phyloP scores from a whole-genome alignment of 2,329 filamentous ascomycete species.

The Penicillium sp. region DNA sequence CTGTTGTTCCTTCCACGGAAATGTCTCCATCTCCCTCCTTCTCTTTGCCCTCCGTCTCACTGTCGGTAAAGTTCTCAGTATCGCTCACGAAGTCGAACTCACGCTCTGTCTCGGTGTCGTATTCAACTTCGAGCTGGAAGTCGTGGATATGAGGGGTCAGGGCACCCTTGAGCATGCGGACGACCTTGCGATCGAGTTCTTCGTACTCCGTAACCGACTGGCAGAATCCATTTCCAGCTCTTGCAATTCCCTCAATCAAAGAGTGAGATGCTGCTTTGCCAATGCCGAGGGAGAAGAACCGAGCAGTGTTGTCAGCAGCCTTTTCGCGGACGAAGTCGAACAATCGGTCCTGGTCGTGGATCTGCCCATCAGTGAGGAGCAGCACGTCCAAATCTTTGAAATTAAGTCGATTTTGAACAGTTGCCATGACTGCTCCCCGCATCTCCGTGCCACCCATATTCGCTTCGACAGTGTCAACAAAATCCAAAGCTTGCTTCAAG shows the following conservation, averaged over 20 bases:
- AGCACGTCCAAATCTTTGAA: constrained; percentile 55
- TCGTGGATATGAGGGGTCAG: constrained; percentile 65
- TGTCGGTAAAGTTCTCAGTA: constrained; percentile 5
- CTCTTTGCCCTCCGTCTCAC: constrained; percentile 6
- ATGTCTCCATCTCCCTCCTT: constrained; percentile 11
- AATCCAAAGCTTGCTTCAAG: constrained; percentile 45
- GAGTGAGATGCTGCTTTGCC: constrained; percentile 56
- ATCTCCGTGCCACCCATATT: constrained; percentile 58
- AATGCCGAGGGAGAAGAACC: constrained; percentile 59
- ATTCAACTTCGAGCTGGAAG: constrained; percentile 64
- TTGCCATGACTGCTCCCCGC: constrained; percentile 47
- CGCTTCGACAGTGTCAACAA: constrained; percentile 46
- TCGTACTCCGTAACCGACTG: constrained; percentile 64
- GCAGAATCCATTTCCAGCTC: constrained; percentile 59
- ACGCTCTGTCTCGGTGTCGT: constrained; percentile 46
- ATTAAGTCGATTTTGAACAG: constrained; percentile 48
- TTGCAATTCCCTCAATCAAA: constrained; percentile 60
- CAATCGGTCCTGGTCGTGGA: constrained; percentile 51
- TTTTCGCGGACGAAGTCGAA: constrained; percentile 52
- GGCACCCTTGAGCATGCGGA: constrained; percentile 72
- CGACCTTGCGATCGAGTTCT: constrained; percentile 66
- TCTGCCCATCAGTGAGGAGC: constrained; percentile 58
- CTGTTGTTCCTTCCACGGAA: constrained; percentile 13
- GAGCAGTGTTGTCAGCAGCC: constrained; percentile 45
- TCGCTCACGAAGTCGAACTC: constrained; percentile 61